These are phyloP conservation scores for Mortierella sp. DNA, from an alignment of 371 early-diverging fungal species.

Conservation along the genomic window DNA sequence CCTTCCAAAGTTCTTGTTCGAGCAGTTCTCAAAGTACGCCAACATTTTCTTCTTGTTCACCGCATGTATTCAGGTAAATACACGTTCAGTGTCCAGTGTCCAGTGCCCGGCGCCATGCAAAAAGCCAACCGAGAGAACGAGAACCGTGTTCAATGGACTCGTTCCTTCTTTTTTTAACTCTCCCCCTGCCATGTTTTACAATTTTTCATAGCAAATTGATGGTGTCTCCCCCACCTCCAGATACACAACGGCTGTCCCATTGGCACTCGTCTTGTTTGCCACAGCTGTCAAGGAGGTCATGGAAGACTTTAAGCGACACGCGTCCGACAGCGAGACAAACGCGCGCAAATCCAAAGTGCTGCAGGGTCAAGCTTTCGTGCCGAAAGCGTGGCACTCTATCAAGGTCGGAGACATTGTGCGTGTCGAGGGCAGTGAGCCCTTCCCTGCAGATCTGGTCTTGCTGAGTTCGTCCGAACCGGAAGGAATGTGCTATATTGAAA, in stretches of 20 bases:
- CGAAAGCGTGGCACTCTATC: constrained; percentile 80
- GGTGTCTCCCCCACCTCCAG: constrained; percentile 87
- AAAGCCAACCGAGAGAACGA: too few relatives aligned
- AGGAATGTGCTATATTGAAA: constrained; percentile 94
- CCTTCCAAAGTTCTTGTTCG: constrained; percentile 90
- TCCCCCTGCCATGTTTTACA: too few relatives aligned
- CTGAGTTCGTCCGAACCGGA: constrained; percentile 89
- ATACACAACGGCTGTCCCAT: constrained; percentile 92
- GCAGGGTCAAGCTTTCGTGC: constrained; percentile 69
- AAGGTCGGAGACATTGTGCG: constrained; percentile 93
- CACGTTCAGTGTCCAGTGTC: background rate
- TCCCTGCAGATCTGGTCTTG: constrained; percentile 93
- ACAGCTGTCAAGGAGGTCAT: constrained; percentile 97
- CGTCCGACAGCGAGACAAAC: constrained; percentile 82
- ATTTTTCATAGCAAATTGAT: constrained; percentile 73
- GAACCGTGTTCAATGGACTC: too few relatives aligned
- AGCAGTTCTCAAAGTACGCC: constrained; percentile 95
- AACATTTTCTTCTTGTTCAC: constrained; percentile 96
- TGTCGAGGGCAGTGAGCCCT: constrained; percentile 85
- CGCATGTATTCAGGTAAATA: constrained; percentile 82
- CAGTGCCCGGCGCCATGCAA: background rate
- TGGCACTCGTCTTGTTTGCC: constrained; percentile 88
- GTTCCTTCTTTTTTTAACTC: too few relatives aligned
- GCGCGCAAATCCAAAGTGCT: constrained; percentile 77
- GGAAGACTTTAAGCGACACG: constrained; percentile 93